phyloP scores from a whole-genome alignment of 208 protist species.

The Leishmania lainsoni region DNA sequence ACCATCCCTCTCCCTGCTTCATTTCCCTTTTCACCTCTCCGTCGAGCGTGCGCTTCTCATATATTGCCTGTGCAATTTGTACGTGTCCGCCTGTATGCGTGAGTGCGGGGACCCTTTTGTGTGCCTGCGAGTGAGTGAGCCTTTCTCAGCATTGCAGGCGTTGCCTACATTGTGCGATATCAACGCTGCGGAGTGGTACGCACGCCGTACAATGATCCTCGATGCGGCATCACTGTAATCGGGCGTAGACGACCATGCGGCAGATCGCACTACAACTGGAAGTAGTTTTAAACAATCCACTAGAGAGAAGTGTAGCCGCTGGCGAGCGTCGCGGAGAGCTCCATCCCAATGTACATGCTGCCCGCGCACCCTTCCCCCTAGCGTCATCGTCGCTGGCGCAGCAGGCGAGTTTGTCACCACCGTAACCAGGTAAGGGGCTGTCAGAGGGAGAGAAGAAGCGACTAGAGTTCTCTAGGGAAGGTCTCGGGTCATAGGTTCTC shows the following conservation, averaged over 20 bases:
- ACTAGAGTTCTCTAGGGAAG: constrained; percentile 3
- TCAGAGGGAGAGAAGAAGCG: background rate
- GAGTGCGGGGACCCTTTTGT: background rate
- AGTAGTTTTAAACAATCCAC: constrained; percentile 30
- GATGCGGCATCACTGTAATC: constrained; percentile 42
- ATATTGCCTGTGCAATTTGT: background rate
- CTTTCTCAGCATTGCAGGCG: constrained; percentile 8
- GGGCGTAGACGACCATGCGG: constrained; percentile 49
- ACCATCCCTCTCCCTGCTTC: background rate
- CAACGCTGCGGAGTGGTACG: constrained; percentile 46
- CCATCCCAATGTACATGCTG: constrained; percentile 25
- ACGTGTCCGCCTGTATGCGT: background rate
- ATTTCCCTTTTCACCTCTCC: background rate
- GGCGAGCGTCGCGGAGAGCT: background rate
- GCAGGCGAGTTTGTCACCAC: background rate
- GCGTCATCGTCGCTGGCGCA: background rate
- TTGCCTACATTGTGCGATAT: constrained; percentile 47
- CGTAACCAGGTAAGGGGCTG: background rate
- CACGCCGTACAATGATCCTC: constrained; percentile 56
- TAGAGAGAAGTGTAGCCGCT: constrained; percentile 19
- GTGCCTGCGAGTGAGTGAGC: background rate
- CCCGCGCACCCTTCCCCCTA: background rate
- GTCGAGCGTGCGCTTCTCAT: background rate
- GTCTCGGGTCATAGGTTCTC: background rate
- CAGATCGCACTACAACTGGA: constrained; percentile 53